phyloP scores from a whole-genome alignment of 1,284 basidiomycete genomes.

The Heimioporus punctisporus region DNA sequence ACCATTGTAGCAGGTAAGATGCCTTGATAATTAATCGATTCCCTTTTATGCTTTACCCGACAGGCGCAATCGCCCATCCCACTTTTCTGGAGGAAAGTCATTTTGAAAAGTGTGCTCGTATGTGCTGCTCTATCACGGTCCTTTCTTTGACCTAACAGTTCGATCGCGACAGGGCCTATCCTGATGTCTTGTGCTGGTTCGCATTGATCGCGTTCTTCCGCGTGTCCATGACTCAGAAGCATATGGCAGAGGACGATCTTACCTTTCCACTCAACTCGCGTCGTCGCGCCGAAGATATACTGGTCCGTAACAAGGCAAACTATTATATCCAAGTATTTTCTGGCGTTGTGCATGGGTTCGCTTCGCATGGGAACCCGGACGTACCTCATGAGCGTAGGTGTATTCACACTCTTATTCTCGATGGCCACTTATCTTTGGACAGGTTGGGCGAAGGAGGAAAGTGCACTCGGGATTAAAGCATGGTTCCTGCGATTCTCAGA shows the following conservation, averaged over 20 bases:
- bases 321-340: conserved; percentile 35
- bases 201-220: too few species aligned
- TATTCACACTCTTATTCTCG: conserved; percentile 33
- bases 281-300: conserved; percentile 30
- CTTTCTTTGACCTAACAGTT: not conserved
- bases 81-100: conserved; percentile 54
- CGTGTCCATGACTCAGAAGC: too few species aligned
- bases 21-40: not conserved
- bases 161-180: conserved; percentile 43
- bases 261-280: conserved; percentile 23
- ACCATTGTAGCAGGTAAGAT: conserved; percentile 44
- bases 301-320: conserved; percentile 21
- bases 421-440: conserved; percentile 17
- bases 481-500: conserved; percentile 49
- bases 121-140: conserved; percentile 13
- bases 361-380: conserved; percentile 19
- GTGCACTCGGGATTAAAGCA: conserved; percentile 43
- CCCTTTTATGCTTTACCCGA: not conserved
- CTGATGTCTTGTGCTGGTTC: conserved; percentile 52
- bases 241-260: conserved; percentile 21
- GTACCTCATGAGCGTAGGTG: conserved; percentile 30
- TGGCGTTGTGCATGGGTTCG: conserved; percentile 33
- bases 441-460: conserved; percentile 67
- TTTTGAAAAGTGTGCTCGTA: conserved; percentile 48
- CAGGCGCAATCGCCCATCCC: conserved; percentile 57